Conservation (phyloP, 805 yeast species). For the Saccharomycopsis amapae region DNA sequence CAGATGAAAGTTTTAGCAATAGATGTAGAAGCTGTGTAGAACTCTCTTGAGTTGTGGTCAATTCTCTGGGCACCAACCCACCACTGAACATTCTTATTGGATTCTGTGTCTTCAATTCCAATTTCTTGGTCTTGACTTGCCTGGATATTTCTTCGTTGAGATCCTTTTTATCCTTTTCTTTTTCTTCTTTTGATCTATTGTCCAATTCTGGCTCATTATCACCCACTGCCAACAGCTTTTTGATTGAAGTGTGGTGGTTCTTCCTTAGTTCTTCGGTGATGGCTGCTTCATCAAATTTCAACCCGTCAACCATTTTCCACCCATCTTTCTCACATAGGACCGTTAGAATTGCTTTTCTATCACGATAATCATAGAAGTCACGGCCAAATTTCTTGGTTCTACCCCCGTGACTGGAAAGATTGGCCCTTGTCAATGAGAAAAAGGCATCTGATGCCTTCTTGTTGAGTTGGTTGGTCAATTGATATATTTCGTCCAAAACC, state of each 20-base stretch:
- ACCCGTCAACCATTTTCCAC: background rate
- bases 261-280: background rate
- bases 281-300: slow-evolving; percentile 2
- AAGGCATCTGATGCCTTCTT: slow-evolving; percentile 3
- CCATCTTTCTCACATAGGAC: background rate
- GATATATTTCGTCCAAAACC: slow-evolving; percentile 12
- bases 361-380: slow-evolving; percentile 16
- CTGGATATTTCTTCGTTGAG: background rate
- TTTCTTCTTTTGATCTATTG: background rate
- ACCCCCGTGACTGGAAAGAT: slow-evolving; percentile 8
- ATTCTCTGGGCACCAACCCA: slow-evolving; percentile 20
- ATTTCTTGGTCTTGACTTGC: background rate
- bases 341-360: slow-evolving; percentile 5
- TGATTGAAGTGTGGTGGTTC: background rate
- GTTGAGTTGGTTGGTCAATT: slow-evolving; percentile 13
- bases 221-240: background rate
- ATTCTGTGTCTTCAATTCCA: slow-evolving; percentile 7
- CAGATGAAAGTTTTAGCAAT: slow-evolving; percentile 1
- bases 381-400: slow-evolving; percentile 11
- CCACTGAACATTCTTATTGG: slow-evolving; percentile 22
- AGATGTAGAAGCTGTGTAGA: slow-evolving; percentile 6
- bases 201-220: background rate
- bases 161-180: background rate
- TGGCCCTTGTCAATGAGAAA: slow-evolving; percentile 14
- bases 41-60: slow-evolving; percentile 3